phyloP scores from a whole-genome alignment of 176 grass and related monocot species.

The Rhynchospora breviuscula region DNA sequence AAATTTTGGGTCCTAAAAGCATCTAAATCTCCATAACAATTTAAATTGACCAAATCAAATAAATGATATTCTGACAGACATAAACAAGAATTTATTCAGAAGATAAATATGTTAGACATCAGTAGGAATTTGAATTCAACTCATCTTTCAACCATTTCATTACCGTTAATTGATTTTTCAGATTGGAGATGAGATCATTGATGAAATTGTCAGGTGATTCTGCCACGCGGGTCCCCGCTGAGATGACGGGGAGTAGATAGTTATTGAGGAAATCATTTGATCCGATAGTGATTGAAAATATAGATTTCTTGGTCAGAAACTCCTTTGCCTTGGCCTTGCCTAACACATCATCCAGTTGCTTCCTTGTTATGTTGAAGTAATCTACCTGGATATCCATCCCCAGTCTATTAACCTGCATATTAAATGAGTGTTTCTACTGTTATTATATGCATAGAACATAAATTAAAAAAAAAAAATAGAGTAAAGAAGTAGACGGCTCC shows the following conservation, averaged over 20 bases:
- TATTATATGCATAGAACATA: not conserved
- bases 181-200: constrained; percentile 53
- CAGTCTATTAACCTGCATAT: constrained; percentile 58
- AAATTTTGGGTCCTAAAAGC: not conserved
- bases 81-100: not conserved
- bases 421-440: not conserved
- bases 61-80: too few species aligned
- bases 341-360: constrained; percentile 48
- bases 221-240: constrained; percentile 41
- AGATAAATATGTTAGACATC: not conserved
- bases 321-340: constrained; percentile 37
- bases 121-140: not conserved
- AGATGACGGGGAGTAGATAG: constrained; percentile 78
- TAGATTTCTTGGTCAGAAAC: constrained; percentile 41
- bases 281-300: constrained; percentile 85
- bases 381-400: constrained; percentile 91
- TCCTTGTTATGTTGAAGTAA: constrained; percentile 76
- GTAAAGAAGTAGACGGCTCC: not conserved
- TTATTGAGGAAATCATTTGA: constrained; percentile 98
- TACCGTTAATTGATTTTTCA: constrained; percentile 66
- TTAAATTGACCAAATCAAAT: not conserved
- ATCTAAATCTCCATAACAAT: not conserved
- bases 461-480: not conserved
- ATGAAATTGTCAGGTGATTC: constrained; percentile 63
- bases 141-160: not conserved